phyloP scores from a whole-genome alignment of 257 asterid species.

The Solanum chmielewskii region DNA sequence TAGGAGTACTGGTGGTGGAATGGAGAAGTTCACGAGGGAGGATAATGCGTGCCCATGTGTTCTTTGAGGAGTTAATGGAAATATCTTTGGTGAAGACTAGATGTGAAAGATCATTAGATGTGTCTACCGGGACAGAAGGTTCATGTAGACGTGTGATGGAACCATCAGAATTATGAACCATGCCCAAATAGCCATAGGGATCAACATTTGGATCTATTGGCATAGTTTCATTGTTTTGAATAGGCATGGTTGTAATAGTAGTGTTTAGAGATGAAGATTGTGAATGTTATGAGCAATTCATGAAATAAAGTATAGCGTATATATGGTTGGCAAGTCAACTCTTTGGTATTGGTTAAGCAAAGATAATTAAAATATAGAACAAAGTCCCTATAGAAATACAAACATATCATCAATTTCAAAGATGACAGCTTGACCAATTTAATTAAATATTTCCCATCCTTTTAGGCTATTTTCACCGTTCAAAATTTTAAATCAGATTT shows the following conservation, averaged over 20 bases:
- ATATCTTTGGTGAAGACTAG: constrained; percentile 10
- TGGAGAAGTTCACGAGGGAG: neutral
- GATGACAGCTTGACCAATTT: neutral
- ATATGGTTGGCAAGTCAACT: neutral
- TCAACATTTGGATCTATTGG: neutral
- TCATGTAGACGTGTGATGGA: constrained; percentile 1
- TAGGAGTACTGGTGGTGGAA: neutral
- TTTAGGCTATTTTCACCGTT: neutral
- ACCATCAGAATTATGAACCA: constrained; percentile 9
- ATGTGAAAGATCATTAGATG: neutral
- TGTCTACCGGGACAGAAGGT: neutral
- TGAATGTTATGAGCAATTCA: neutral
- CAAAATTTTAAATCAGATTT: no score
- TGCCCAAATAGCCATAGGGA: constrained; percentile 8
- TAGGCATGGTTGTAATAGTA: neutral
- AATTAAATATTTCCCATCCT: neutral
- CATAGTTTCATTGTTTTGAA: neutral
- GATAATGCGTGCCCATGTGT: constrained; percentile 5
- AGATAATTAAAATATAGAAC: no score
- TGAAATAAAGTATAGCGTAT: neutral
- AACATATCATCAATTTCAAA: neutral
- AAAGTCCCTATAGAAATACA: no score
- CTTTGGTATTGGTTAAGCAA: neutral
- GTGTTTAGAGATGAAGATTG: neutral
- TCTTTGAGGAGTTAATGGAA: constrained; percentile 3